These are phyloP conservation scores for Skeletonema grethae DNA, from an alignment of 108 stramenopile genomes.

Conservation along the genomic window DNA sequence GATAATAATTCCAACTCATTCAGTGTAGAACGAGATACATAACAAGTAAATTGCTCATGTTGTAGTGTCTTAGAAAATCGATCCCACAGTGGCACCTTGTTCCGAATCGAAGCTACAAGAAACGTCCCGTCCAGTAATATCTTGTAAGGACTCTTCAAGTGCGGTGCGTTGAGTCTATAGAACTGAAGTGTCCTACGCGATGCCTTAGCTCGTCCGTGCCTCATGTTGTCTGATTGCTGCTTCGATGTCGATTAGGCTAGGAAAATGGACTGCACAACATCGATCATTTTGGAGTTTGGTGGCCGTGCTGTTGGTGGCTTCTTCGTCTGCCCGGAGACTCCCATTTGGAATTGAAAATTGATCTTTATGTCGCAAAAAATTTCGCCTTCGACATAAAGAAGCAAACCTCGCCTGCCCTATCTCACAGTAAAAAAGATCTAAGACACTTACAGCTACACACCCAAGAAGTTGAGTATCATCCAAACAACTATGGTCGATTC, in stretches of 20 bases:
- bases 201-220: slow-evolving; percentile 85
- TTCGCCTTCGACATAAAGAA: no score
- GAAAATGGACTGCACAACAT: no score
- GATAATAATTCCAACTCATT: slow-evolving; percentile 48
- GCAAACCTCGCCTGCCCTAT: no score
- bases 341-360: no score
- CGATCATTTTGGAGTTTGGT: no score
- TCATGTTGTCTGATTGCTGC: slow-evolving; percentile 47
- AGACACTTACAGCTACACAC: no score
- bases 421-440: no score
- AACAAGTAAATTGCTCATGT: slow-evolving; percentile 34
- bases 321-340: no score
- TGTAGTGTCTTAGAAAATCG: slow-evolving; percentile 57
- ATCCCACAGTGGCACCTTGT: slow-evolving; percentile 61
- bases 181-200: slow-evolving; percentile 83
- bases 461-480: no score
- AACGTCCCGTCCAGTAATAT: slow-evolving; percentile 81
- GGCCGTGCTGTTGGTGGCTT: no score
- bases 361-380: no score
- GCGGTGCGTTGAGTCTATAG: slow-evolving; percentile 67
- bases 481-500: background rate
- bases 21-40: slow-evolving; percentile 55
- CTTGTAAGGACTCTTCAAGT: slow-evolving; percentile 66
- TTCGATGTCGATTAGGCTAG: no score
- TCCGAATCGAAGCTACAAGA: slow-evolving; percentile 64